phyloP scores from a whole-genome alignment of 1,139 yeast genomes.

The Candida sp. region DNA sequence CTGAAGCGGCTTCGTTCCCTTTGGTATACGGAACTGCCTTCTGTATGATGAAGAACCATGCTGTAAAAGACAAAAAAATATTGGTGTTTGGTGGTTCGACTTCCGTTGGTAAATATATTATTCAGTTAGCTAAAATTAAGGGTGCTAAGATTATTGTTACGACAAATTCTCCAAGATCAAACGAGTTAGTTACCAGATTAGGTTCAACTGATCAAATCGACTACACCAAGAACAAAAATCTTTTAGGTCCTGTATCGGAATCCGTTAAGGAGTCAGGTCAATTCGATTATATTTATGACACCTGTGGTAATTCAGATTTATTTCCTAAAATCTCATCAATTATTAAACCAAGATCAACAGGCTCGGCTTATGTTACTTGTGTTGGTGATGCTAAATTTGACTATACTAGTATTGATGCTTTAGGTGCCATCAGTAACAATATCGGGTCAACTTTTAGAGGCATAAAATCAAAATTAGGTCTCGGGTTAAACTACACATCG shows the following conservation, averaged over 20 bases:
- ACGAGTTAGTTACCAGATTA: conserved; percentile 33
- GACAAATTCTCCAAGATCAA: conserved; percentile 30
- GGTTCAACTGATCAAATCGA: conserved; percentile 56
- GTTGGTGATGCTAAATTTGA: conserved; percentile 46
- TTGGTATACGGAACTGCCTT: conserved; percentile 58
- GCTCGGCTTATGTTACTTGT: conserved; percentile 37
- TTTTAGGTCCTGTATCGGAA: conserved; percentile 21
- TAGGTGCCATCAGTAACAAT: neutral
- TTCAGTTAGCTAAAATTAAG: conserved; percentile 54
- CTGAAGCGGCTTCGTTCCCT: conserved; percentile 60
- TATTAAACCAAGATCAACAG: conserved; percentile 28
- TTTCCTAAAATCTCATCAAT: conserved; percentile 20
- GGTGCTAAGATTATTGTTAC: conserved; percentile 46
- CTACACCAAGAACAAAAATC: conserved; percentile 32
- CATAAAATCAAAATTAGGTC: neutral
- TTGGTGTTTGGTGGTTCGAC: conserved; percentile 74
- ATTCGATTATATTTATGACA: conserved; percentile 31
- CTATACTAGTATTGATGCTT: conserved; percentile 11
- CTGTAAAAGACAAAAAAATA: conserved; percentile 23
- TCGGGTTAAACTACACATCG: neutral
- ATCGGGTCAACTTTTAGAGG: conserved; percentile 1
- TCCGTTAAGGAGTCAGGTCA: conserved; percentile 14
- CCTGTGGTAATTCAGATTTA: conserved; percentile 25
- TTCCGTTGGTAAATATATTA: conserved; percentile 58
- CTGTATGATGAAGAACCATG: conserved; percentile 44